A percentile compares a stretch with the other conserved stretches of the same genome.
Conservation (phyloP, 768 basidiomycete species). For the Mycena galericulata region DNA sequence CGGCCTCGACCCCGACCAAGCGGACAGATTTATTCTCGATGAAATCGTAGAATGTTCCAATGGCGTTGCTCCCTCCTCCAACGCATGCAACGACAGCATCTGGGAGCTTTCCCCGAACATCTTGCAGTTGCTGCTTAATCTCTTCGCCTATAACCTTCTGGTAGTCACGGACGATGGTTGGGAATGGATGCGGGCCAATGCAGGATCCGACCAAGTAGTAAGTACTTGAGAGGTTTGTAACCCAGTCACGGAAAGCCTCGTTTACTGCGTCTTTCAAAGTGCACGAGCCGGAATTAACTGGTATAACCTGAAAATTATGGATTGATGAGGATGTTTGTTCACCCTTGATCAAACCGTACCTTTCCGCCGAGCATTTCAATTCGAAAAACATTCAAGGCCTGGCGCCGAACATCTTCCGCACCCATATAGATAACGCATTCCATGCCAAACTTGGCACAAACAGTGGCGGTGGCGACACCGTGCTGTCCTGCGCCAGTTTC, state of each 20-base stretch:
- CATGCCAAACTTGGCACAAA: conserved; percentile 95
- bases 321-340: background rate
- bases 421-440: conserved; percentile 99
- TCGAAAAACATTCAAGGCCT: conserved; percentile 97
- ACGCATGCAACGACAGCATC: conserved; percentile 97
- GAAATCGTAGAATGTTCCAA: conserved; percentile 98
- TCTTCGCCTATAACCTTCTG: conserved; percentile 95
- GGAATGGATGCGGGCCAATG: conserved; percentile 99
- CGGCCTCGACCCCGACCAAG: conserved; percentile 95
- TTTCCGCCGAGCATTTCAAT: conserved; percentile 98
- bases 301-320: conserved; percentile 75
- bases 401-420: conserved; percentile 94
- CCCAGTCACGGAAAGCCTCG: conserved; percentile 99
- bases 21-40: conserved; percentile 88
- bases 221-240: conserved; percentile 92
- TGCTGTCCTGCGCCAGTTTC: conserved; percentile 99
- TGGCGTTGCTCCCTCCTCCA: conserved; percentile 97
- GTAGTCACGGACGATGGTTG: conserved; percentile 98
- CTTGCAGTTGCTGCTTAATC: conserved; percentile 88
- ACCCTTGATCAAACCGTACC: conserved; percentile 50
- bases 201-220: conserved; percentile 98
- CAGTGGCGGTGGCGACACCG: conserved; percentile 98
- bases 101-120: conserved; percentile 84
- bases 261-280: conserved; percentile 99
- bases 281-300: conserved; percentile 92